These are phyloP conservation scores for Viridothelium virens DNA, from an alignment of 495 filamentous ascomycete genomes.

Conservation along the genomic window DNA sequence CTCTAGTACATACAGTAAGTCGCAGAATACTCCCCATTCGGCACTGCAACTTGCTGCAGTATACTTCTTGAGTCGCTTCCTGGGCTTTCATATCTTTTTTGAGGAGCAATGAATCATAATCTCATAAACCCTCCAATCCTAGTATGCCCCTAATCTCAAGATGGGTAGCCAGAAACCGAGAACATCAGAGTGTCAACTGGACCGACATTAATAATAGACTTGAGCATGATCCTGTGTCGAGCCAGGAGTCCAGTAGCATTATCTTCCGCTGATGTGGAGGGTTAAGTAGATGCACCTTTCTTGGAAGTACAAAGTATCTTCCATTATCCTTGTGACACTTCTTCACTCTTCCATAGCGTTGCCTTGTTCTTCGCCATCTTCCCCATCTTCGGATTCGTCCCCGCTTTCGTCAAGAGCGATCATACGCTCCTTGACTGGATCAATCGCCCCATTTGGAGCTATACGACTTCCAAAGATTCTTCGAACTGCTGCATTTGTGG, in stretches of 20 bases:
- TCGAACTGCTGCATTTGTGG: slow-evolving; percentile 85
- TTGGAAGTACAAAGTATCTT: neutral
- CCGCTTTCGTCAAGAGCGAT: slow-evolving; percentile 59
- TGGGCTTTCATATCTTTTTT: neutral
- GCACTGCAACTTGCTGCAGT: too few species aligned
- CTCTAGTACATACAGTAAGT: neutral
- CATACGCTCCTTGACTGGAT: slow-evolving; percentile 65
- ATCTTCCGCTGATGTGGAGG: too few species aligned
- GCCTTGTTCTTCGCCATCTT: slow-evolving; percentile 45
- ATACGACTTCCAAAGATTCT: slow-evolving; percentile 73
- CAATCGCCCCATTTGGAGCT: slow-evolving; percentile 37
- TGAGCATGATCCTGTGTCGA: neutral
- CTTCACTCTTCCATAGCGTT: slow-evolving; percentile 10
- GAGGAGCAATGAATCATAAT: neutral
- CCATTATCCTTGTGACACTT: neutral
- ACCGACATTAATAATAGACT: neutral
- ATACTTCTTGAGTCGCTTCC: neutral
- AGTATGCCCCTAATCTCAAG: neutral
- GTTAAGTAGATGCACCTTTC: neutral
- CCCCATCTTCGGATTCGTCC: slow-evolving; percentile 54
- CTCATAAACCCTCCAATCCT: neutral
- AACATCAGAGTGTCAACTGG: neutral
- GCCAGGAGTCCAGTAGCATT: too few species aligned
- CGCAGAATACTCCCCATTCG: neutral
- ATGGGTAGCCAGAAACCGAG: neutral